phyloP scores from a whole-genome alignment of 768 basidiomycete species.

The Austroboletus eburneus region DNA sequence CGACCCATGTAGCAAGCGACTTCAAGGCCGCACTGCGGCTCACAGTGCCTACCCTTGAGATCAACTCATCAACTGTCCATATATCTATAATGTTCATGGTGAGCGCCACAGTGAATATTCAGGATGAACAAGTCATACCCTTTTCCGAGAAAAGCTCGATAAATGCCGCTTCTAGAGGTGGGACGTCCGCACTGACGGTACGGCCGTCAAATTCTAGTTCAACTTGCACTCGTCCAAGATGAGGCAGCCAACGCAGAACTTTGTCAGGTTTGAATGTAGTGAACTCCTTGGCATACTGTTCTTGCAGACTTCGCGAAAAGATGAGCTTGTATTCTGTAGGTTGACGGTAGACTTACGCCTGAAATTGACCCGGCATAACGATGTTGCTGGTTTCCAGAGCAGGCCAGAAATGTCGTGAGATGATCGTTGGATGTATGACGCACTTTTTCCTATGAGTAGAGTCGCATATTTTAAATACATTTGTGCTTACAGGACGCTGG shows the following conservation, averaged over 20 bases:
- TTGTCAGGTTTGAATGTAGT: constrained; percentile 90
- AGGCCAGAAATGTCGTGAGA: constrained; percentile 97
- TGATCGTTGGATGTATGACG: constrained; percentile 81
- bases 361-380: constrained; percentile 82
- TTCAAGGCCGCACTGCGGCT: constrained; percentile 64
- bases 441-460: constrained; percentile 39
- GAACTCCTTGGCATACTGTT: constrained; percentile 73
- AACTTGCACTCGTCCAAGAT: constrained; percentile 80
- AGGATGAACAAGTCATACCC: constrained; percentile 34
- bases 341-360: constrained; percentile 46
- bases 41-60: constrained; percentile 56
- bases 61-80: constrained; percentile 71
- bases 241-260: constrained; percentile 81
- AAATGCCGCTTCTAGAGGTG: constrained; percentile 87
- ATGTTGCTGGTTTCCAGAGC: constrained; percentile 68
- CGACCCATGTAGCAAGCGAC: constrained; percentile 80
- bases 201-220: constrained; percentile 83
- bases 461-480: neutral
- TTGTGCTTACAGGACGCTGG: constrained; percentile 52
- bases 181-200: constrained; percentile 66
- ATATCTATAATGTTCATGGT: constrained; percentile 38
- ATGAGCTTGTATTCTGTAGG: neutral
- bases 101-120: neutral
- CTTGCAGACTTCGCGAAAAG: constrained; percentile 53
- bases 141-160: constrained; percentile 80